Evolutionary conservation across 441 rosid species (phyloP), one percentile per base, ranked within the genome.

Genomic region (Hura crepitans): DNA sequence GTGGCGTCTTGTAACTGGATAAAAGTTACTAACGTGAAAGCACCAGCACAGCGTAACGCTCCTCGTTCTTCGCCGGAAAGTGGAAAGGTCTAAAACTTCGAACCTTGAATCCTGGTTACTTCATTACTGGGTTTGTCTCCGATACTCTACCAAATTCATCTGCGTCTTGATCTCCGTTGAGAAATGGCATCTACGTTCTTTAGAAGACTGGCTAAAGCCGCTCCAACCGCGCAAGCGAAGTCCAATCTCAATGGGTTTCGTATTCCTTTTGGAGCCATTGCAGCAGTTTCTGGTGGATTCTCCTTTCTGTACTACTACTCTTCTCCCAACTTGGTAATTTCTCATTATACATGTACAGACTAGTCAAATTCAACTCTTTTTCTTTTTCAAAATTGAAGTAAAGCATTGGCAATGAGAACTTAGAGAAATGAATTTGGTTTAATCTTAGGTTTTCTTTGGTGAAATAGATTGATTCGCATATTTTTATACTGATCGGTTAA

Each of bases 271-370:
- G 89, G 89, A 17, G 96, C 94, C 11, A 80, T 89, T 77, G 96
- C 96, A 0, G 97, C 97, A 3, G 81, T 84, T 68, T 88, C 97
- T 71, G 96, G 91, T 17, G 99, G 99, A 77, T 69, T 90, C 81
- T 86, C 97, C 39, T 87, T 75, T 70, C 77, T 82, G 75, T 91
- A 82, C 87, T 78, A 68, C 77, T 70, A 75, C 22, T 80, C 92
- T 69, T 87, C 87, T 22, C 84, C 86, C 27, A 78, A 84, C 75
- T 69, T 89, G 90, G 97, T 93, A 80, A 63, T 28, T 75, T 74
- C 39, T 15, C 25, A 35, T 60, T 53, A 27, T 2, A 50, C 39
- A 20, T 23, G 9, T 53, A 20, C 7, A 37, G 42, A 37, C 6
- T 53, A 53, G 28, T 15, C n/a, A 23, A 13, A 25, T 6, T 25